These are phyloP conservation scores for Wickerhamomyces sp. DNA, from an alignment of 1,139 yeast genomes.

Conservation along the genomic window DNA sequence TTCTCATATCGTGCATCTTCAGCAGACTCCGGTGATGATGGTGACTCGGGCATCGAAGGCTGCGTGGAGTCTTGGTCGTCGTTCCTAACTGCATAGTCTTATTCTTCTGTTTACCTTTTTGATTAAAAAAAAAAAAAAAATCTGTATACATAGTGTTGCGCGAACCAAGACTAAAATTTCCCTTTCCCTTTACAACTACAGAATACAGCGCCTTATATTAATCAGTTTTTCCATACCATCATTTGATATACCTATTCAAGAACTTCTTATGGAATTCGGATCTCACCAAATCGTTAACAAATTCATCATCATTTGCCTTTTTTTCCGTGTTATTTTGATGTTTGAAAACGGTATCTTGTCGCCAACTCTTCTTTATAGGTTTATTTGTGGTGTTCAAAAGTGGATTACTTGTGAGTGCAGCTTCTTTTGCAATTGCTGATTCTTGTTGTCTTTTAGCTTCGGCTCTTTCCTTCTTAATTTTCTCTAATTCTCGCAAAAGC, in stretches of 20 bases:
- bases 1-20: too few species aligned
- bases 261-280: constrained; percentile 72
- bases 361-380: constrained; percentile 45
- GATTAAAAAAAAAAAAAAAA: too few species aligned
- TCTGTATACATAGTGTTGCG: too few species aligned
- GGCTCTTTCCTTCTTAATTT: constrained; percentile 42
- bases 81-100: too few species aligned
- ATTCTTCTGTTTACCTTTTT: too few species aligned
- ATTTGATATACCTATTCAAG: constrained; percentile 55
- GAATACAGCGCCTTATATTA: too few species aligned
- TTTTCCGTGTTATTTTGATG: constrained; percentile 29
- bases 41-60: too few species aligned
- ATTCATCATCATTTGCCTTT: constrained; percentile 27
- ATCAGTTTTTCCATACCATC: too few species aligned
- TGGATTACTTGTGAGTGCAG: constrained; percentile 40
- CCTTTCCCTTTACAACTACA: too few species aligned
- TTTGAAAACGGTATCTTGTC: constrained; percentile 37
- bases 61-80: too few species aligned
- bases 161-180: too few species aligned
- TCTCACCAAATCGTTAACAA: constrained; percentile 59
- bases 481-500: constrained; percentile 48
- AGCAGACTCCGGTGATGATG: too few species aligned
- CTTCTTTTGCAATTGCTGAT: constrained; percentile 30
- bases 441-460: constrained; percentile 28
- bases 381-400: constrained; percentile 28